Conservation (phyloP, 106 monocot genomes). For the Dendrobium huoshanense region DNA sequence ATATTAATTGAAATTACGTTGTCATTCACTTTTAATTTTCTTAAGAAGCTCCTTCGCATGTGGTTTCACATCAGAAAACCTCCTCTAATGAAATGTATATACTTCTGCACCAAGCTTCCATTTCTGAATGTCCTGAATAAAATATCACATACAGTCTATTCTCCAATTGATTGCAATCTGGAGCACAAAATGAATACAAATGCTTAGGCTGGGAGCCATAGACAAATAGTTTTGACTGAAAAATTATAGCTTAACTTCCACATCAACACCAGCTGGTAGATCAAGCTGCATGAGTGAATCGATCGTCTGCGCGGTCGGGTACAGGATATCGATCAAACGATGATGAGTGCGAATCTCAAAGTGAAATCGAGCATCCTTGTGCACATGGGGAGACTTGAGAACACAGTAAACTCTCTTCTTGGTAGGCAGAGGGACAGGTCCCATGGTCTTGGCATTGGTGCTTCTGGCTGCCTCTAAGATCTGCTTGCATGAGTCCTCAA, state of each 20-base stretch:
- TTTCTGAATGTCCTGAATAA: no score
- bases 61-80: no score
- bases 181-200: neutral
- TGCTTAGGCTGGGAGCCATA: neutral
- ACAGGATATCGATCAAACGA: slow-evolving; percentile 71
- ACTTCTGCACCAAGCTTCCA: no score
- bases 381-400: slow-evolving; percentile 91
- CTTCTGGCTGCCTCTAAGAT: slow-evolving; percentile 85
- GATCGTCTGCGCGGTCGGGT: slow-evolving; percentile 86
- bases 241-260: slow-evolving; percentile 84
- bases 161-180: no score
- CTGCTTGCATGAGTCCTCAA: slow-evolving; percentile 97
- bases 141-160: no score
- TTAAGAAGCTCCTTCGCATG: no score
- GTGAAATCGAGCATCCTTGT: slow-evolving; percentile 94
- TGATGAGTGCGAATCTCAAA: slow-evolving; percentile 94
- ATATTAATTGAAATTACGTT: no score
- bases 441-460: slow-evolving; percentile 92
- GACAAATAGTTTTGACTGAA: neutral
- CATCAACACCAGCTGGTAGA: slow-evolving; percentile 93
- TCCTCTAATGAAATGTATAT: no score
- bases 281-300: slow-evolving; percentile 91
- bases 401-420: slow-evolving; percentile 88
- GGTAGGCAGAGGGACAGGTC: slow-evolving; percentile 85
- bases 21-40: no score